Percentiles rank a stretch among this genome's conserved stretches.
These are phyloP conservation scores for Globisporangium echinulatum DNA, from an alignment of 352 stramenopile species.

Conservation along the genomic window DNA sequence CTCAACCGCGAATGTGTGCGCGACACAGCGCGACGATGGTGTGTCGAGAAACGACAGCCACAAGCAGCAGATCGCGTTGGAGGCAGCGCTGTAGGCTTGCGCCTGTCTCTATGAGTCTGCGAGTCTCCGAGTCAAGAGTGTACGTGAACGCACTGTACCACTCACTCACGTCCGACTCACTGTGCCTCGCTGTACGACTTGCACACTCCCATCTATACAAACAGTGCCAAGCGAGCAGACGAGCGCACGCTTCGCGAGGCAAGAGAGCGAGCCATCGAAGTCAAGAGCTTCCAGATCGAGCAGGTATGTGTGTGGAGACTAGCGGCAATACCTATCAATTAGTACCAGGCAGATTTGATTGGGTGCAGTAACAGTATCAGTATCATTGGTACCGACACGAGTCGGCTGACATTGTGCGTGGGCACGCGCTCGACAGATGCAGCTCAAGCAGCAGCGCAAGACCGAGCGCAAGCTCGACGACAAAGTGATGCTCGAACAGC, in stretches of 20 bases:
- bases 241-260: constrained; percentile 5
- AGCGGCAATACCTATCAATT: too few relatives aligned
- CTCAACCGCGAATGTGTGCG: neutral
- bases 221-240: constrained; percentile 7
- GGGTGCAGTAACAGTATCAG: neutral
- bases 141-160: too few relatives aligned
- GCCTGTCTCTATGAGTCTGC: too few relatives aligned
- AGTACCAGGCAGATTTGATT: neutral
- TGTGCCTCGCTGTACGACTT: neutral
- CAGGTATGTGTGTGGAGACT: constrained; percentile 3
- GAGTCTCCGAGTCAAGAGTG: too few relatives aligned
- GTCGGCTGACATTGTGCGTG: too few relatives aligned
- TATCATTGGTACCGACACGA: too few relatives aligned
- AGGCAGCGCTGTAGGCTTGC: constrained; percentile 2
- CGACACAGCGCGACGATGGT: neutral
- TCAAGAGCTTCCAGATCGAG: constrained; percentile 16
- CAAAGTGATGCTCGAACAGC: constrained; percentile 19
- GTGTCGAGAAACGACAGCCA: neutral
- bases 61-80: constrained; percentile 7
- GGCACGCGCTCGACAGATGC: constrained; percentile 14
- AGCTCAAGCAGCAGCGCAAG: constrained; percentile 12
- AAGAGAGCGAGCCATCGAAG: constrained; percentile 6
- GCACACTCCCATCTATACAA: neutral
- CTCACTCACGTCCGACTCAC: neutral
- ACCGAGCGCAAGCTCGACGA: constrained; percentile 24